Percentiles rank a stretch among this genome's conserved stretches.
These are phyloP conservation scores for Simplicillium aogashimaense DNA, from an alignment of 2,329 filamentous ascomycete genomes.

Conservation along the genomic window DNA sequence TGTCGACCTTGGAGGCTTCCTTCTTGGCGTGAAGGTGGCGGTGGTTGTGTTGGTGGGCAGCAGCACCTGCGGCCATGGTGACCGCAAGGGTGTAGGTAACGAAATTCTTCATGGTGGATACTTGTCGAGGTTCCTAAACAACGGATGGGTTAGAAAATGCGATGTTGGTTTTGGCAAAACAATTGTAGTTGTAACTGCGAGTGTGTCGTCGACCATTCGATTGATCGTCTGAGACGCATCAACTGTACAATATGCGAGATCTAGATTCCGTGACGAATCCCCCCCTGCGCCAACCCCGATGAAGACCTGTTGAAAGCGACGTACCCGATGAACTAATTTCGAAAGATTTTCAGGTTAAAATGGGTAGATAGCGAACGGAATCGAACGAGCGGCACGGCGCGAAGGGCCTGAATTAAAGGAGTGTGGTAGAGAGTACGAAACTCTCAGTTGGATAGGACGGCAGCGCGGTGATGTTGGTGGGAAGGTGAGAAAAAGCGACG, in stretches of 20 bases:
- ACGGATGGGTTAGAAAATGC: neutral
- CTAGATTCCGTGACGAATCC: neutral
- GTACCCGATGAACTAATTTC: too few species aligned
- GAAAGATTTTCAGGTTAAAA: constrained; percentile 3
- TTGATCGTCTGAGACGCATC: too few species aligned
- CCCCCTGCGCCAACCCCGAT: neutral
- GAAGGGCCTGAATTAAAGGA: constrained; percentile 31
- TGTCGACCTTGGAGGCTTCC: constrained; percentile 37
- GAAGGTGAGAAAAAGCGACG: constrained; percentile 3
- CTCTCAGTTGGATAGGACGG: constrained; percentile 42
- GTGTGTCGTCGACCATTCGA: neutral
- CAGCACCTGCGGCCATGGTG: constrained; percentile 38
- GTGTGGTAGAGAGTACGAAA: constrained; percentile 41
- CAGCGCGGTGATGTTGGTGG: neutral
- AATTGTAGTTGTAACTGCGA: neutral
- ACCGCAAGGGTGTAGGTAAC: constrained; percentile 36
- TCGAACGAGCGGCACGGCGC: constrained; percentile 18
- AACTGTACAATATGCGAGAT: neutral
- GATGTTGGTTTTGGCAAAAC: neutral
- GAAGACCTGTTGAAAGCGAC: neutral
- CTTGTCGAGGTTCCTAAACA: neutral
- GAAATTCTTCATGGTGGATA: constrained; percentile 6
- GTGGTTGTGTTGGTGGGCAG: constrained; percentile 53
- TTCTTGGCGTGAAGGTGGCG: constrained; percentile 49
- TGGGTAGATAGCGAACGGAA: constrained; percentile 14